A percentile compares a stretch with the other conserved stretches of the same genome.
phyloP scores from a whole-genome alignment of 2,329 filamentous ascomycete genomes.

The Fusarium irregulare region DNA sequence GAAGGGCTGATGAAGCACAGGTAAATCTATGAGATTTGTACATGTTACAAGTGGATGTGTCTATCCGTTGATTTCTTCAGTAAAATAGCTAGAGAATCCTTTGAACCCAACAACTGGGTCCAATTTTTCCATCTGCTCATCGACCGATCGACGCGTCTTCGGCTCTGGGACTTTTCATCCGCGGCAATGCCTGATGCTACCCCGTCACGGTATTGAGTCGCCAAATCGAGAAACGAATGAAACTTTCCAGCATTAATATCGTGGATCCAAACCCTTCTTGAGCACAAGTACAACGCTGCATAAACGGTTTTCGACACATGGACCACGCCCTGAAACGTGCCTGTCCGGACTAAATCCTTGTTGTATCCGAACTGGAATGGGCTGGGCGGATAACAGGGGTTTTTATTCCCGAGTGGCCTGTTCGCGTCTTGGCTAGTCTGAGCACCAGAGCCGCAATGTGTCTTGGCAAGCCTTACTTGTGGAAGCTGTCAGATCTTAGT shows the following conservation, averaged over 20 bases:
- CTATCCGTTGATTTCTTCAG: neutral
- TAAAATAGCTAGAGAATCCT: neutral
- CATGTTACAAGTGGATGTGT: neutral
- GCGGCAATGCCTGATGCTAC: neutral
- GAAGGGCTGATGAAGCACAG: neutral
- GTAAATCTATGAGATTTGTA: neutral
- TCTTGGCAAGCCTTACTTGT: conserved; percentile 6
- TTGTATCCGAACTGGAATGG: neutral
- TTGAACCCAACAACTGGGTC: neutral
- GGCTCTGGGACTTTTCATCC: neutral
- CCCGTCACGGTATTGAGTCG: neutral
- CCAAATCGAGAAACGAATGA: neutral
- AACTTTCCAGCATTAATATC: neutral
- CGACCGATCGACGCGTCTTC: neutral
- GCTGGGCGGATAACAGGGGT: conserved; percentile 2
- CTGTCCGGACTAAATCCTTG: neutral
- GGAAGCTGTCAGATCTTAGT: neutral
- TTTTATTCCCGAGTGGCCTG: neutral
- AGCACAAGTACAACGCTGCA: neutral
- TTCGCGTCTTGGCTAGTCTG: neutral
- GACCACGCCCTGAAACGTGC: conserved; percentile 14
- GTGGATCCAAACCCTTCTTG: neutral
- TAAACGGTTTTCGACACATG: neutral
- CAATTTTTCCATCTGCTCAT: neutral
- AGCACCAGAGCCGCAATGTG: conserved; percentile 1